These are phyloP conservation scores for Geotrichum bryndzae DNA, from an alignment of 1,139 yeast species.

Conservation along the genomic window DNA sequence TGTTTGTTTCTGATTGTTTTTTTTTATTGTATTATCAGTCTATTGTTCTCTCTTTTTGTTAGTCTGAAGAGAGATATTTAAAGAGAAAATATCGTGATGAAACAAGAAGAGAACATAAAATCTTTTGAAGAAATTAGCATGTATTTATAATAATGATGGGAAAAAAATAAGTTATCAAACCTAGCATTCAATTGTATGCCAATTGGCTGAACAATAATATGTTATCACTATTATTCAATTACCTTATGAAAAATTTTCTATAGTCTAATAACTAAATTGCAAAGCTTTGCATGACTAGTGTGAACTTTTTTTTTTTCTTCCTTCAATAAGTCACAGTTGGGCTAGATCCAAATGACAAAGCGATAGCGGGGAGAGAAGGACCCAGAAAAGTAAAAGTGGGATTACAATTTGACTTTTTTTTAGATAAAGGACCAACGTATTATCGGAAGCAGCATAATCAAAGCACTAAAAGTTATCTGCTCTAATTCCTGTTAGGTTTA, in stretches of 20 bases:
- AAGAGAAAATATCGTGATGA: background rate
- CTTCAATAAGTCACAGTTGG: background rate
- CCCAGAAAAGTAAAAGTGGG: background rate
- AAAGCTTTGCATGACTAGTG: background rate
- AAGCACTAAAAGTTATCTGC: background rate
- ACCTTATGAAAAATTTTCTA: background rate
- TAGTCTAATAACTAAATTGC: background rate
- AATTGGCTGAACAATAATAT: too few species aligned
- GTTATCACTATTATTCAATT: too few species aligned
- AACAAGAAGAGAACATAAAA: background rate
- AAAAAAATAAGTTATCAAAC: background rate
- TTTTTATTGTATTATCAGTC: background rate
- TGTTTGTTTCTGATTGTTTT: background rate
- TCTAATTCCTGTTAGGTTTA: background rate
- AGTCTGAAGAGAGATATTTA: background rate
- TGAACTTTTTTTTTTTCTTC: background rate
- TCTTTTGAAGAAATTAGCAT: background rate
- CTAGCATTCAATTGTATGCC: background rate
- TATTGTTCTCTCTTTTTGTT: background rate
- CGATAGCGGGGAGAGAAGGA: slow-evolving; percentile 1
- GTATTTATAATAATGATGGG: background rate
- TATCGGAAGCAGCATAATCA: background rate
- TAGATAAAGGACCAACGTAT: background rate
- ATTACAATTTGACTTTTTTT: background rate
- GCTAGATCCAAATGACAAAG: background rate